Conservation (phyloP, 805 yeast genomes). For the Candida vaughaniae region DNA sequence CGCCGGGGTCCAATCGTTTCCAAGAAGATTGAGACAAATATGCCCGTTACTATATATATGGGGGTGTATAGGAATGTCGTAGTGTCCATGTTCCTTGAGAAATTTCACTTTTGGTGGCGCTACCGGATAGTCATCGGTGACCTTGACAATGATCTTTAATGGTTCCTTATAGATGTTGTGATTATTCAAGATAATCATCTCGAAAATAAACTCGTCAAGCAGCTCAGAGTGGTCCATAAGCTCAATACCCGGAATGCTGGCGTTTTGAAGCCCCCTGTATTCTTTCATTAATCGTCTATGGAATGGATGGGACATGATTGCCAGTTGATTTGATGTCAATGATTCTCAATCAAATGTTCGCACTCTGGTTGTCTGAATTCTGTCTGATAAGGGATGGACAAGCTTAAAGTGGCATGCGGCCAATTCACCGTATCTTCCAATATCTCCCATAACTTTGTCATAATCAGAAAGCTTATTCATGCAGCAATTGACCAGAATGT, state of each 20-base stretch:
- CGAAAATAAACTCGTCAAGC: constrained; percentile 21
- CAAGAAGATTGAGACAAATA: constrained; percentile 68
- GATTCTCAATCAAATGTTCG: too few species aligned
- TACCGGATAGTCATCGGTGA: constrained; percentile 53
- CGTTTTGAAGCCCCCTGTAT: constrained; percentile 15
- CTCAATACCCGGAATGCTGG: constrained; percentile 23
- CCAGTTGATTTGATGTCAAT: too few species aligned
- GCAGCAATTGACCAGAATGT: constrained; percentile 63
- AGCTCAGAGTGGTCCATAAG: constrained; percentile 18
- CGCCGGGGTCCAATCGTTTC: constrained; percentile 67
- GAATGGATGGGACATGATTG: constrained; percentile 27
- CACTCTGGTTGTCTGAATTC: too few species aligned
- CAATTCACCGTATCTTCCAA: constrained; percentile 77
- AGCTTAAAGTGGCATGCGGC: constrained; percentile 38
- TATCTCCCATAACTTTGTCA: constrained; percentile 55
- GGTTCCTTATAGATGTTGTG: constrained; percentile 17
- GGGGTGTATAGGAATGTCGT: constrained; percentile 63
- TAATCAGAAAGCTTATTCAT: constrained; percentile 59
- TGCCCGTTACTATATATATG: constrained; percentile 77
- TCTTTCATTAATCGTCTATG: constrained; percentile 30
- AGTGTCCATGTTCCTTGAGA: constrained; percentile 11
- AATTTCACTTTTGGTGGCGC: constrained; percentile 59
- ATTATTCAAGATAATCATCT: constrained; percentile 15
- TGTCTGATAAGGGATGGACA: constrained; percentile 1
- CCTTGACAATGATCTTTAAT: constrained; percentile 41